These are phyloP conservation scores for Aspergillus ruber DNA, from an alignment of 2,329 filamentous ascomycete genomes.

Conservation along the genomic window DNA sequence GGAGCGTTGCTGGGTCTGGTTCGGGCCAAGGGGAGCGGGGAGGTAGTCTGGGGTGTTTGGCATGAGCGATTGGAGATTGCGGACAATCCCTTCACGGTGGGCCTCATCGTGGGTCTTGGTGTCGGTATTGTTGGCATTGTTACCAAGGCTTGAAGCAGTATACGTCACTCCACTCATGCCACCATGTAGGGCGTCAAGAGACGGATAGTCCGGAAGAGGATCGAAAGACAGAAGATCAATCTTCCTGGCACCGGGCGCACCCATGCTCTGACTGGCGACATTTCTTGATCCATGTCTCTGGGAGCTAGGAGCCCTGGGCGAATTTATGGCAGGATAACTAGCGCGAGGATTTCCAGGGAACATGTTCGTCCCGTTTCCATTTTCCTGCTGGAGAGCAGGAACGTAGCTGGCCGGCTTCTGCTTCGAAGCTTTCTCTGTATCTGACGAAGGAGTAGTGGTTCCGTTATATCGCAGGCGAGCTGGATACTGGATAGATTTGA, in stretches of 20 bases:
- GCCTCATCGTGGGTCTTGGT: constrained; percentile 6
- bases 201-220: constrained; percentile 9
- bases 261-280: constrained; percentile 1
- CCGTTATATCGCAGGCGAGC: constrained; percentile 9
- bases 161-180: constrained; percentile 5
- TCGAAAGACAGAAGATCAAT: constrained; percentile 18
- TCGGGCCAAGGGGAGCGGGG: constrained; percentile 5
- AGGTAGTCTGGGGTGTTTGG: constrained; percentile 9
- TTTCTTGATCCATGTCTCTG: constrained; percentile 11
- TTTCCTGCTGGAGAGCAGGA: constrained; percentile 5
- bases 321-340: constrained; percentile 3
- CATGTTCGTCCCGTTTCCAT: neutral
- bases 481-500: constrained; percentile 14
- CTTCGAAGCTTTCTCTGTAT: constrained; percentile 8
- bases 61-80: constrained; percentile 15
- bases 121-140: constrained; percentile 3
- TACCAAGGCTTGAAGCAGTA: neutral
- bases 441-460: constrained; percentile 3
- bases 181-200: constrained; percentile 6
- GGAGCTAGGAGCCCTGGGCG: constrained; percentile 3
- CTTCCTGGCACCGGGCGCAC: constrained; percentile 7
- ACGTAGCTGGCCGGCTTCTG: constrained; percentile 6
- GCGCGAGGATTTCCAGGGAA: constrained; percentile 6
- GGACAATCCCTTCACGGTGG: constrained; percentile 13
- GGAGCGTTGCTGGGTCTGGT: constrained; percentile 5